Percentiles rank a stretch among this genome's conserved stretches.
Conservation (phyloP, 2,329 filamentous ascomycete species). For the Blastomyces silverae region DNA sequence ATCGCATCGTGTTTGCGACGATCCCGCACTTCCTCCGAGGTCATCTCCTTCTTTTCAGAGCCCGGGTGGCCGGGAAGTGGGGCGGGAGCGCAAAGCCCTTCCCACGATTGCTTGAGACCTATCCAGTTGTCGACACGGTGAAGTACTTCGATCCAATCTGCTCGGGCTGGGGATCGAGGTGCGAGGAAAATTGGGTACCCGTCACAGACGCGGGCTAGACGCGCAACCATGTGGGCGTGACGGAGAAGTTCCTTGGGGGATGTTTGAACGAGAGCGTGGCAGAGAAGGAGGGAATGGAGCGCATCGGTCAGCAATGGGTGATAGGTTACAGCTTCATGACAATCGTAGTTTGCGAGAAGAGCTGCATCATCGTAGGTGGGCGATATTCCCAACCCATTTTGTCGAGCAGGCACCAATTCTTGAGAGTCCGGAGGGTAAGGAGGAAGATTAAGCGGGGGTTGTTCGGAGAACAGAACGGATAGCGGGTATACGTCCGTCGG, state of each 20-base stretch:
- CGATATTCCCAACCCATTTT: constrained; percentile 26
- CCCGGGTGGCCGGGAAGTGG: constrained; percentile 44
- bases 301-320: constrained; percentile 74
- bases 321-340: constrained; percentile 64
- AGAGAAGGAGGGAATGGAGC: constrained; percentile 69
- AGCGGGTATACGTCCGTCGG: constrained; percentile 49
- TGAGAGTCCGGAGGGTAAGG: constrained; percentile 52
- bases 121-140: constrained; percentile 64
- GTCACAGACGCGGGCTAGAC: constrained; percentile 65
- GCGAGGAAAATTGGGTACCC: constrained; percentile 75
- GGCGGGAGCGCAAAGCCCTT: constrained; percentile 59
- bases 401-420: constrained; percentile 28
- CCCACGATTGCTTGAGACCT: constrained; percentile 59
- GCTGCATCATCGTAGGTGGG: constrained; percentile 27
- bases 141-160: constrained; percentile 74
- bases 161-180: constrained; percentile 61
- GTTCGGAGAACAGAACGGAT: constrained; percentile 63
- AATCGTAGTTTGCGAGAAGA: constrained; percentile 39
- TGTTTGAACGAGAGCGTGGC: constrained; percentile 72
- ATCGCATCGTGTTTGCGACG: constrained; percentile 59
- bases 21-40: constrained; percentile 51
- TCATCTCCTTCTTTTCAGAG: constrained; percentile 36
- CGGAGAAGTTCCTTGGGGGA: constrained; percentile 68
- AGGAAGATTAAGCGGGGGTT: constrained; percentile 60
- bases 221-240: constrained; percentile 74